These are phyloP conservation scores for Pleurotus ostreatus DNA, from an alignment of 768 basidiomycete genomes.

Conservation along the genomic window DNA sequence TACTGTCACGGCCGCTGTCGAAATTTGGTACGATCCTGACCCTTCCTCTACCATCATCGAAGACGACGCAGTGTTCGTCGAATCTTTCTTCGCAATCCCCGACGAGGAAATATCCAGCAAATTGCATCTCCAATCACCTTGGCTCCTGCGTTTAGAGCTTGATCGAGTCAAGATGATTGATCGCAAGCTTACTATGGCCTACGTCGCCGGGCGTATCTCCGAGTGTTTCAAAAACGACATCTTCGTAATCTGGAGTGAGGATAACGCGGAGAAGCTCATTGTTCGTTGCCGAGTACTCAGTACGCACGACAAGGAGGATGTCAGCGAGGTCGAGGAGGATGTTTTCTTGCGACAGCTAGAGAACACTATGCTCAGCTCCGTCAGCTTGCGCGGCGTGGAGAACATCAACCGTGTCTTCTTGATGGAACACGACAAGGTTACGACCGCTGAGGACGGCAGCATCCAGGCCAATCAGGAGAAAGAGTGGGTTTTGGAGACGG, in stretches of 20 bases:
- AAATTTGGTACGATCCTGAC: slow-evolving; percentile 98
- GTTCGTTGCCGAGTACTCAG: slow-evolving; percentile 94
- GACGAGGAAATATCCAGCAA: slow-evolving; percentile 94
- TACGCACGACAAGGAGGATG: slow-evolving; percentile 76
- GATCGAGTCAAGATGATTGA: slow-evolving; percentile 98
- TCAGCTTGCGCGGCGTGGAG: slow-evolving; percentile 90
- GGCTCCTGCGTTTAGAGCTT: slow-evolving; percentile 94
- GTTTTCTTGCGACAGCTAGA: slow-evolving; percentile 95
- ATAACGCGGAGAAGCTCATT: slow-evolving; percentile 95
- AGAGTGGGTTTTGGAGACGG: slow-evolving; percentile 98
- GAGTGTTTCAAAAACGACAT: slow-evolving; percentile 94
- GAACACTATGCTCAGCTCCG: slow-evolving; percentile 93
- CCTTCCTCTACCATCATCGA: slow-evolving; percentile 91
- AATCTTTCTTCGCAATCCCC: slow-evolving; percentile 99
- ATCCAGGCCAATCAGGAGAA: slow-evolving; percentile 61
- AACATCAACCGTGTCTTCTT: slow-evolving; percentile 93
- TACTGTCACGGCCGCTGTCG: slow-evolving; percentile 91
- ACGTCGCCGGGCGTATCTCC: slow-evolving; percentile 89
- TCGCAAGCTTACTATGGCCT: slow-evolving; percentile 91
- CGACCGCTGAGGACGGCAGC: slow-evolving; percentile 58
- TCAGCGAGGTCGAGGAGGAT: slow-evolving; percentile 81
- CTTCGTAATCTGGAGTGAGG: slow-evolving; percentile 98
- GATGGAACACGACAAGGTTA: slow-evolving; percentile 78
- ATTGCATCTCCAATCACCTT: slow-evolving; percentile 89
- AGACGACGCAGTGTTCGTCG: slow-evolving; percentile 93